Base-by-base conservation (phyloP, 495 filamentous ascomycete genomes). In the Penicillium waksmanii region DNA sequence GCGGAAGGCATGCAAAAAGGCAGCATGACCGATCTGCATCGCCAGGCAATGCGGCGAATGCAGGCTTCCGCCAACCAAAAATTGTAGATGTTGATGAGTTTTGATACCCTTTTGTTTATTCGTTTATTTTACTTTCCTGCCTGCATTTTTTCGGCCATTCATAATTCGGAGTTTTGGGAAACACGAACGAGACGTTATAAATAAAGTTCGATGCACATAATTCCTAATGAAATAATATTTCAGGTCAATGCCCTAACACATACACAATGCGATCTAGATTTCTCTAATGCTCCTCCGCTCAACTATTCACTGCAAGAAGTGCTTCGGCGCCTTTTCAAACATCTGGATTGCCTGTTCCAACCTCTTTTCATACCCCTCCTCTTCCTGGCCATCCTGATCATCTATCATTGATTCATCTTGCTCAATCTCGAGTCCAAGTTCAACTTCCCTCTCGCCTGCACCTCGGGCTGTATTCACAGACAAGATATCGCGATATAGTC, bases 31-130 rank as follows among this genome's bases (percentile, higher is more conserved):
- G 89, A 91, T 44, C 78, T 87, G 42, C 94, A 98, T 72, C 79
- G 88, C 52, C 87, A 94, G 57, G 92, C 90, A 1, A 82, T 98
- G 83, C 78, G 91, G 63, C 85, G 81, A 70, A 89, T 98, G 88
- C 94, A 96, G 75, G 83, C 85, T 19, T 77, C 78, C 18, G 89
- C 88, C 3, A 90, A 87, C 66, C 78, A 79, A 49, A 62, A 68
- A 47, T 36, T 67, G 47, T 66, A 64, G 56, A 50, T 54, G 13
- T 56, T 66, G 12, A 25, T 54, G 53, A 56, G 48, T 44, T 53
- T 66, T 58, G 53, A 65, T 63, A 62, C 56, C 58, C 68, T 46
- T 44, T 56, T 63, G 40, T 44, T 17, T 44, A 17, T 18, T 44
- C 8, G 17, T 18, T 27, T 53, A 23, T 10, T 18, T 58, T 38